Conservation (phyloP, 768 basidiomycete genomes). For the Boletus pseudopeckii region DNA sequence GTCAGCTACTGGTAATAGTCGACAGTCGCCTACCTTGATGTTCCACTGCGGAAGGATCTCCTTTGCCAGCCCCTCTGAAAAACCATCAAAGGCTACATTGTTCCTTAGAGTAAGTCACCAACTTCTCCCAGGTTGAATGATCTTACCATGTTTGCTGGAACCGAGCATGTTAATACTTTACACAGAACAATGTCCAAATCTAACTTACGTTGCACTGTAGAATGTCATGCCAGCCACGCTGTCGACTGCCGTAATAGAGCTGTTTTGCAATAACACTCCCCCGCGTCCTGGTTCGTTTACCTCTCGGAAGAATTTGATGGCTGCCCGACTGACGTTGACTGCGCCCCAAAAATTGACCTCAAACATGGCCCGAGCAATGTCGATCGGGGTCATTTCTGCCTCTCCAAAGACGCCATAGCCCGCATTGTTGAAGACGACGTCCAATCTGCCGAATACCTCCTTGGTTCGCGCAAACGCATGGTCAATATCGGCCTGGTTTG, state of each 20-base stretch:
- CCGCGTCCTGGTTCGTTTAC: conserved; percentile 33
- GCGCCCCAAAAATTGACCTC: conserved; percentile 31
- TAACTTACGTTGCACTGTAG: conserved; percentile 18
- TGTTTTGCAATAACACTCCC: conserved; percentile 35
- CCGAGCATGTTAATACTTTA: not conserved
- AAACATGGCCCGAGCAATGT: conserved; percentile 19
- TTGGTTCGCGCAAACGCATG: conserved; percentile 9
- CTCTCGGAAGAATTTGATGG: conserved; percentile 32
- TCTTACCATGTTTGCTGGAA: conserved; percentile 20
- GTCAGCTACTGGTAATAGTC: not conserved
- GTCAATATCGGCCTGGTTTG: conserved; percentile 8
- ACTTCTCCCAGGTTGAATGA: too few species aligned
- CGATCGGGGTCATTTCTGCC: conserved; percentile 19
- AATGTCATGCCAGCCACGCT: conserved; percentile 10
- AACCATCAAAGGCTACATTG: conserved; percentile 32
- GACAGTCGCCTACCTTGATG: conserved; percentile 21
- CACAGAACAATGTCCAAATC: conserved; percentile 7
- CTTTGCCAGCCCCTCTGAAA: conserved; percentile 31
- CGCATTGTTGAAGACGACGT: conserved; percentile 24
- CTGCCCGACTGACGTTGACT: conserved; percentile 25
- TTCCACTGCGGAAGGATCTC: conserved; percentile 44
- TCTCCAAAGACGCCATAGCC: conserved; percentile 19
- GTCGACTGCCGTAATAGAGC: conserved; percentile 30
- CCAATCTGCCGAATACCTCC: conserved; percentile 10
- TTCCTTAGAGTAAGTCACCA: not conserved